Evolutionary conservation across 805 yeast genomes (phyloP), one percentile per base, ranked within the genome.

Genomic region (Torulaspora indica): DNA sequence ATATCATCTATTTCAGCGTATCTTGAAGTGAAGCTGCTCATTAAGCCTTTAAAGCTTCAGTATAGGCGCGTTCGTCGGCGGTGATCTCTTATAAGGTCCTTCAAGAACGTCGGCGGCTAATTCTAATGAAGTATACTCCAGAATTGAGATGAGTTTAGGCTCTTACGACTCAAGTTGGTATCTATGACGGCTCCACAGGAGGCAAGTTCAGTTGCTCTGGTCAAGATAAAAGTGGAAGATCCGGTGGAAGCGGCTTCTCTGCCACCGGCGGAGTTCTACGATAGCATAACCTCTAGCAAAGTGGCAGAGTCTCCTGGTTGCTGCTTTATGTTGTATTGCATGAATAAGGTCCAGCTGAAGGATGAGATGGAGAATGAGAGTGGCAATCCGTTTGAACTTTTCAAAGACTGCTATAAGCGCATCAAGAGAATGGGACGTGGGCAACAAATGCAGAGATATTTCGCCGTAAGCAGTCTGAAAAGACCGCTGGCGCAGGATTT

Each of bases 261-360:
- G 13, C 58, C 56, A n/a, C 56, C 56, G 5, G 30, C 18, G 9
- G 35, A 35, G 4, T 54, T 54, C 31, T 18, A 41, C 9, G 32
- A 24, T 3, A 45, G 48, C 15, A 43, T 54, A 8, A 37, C 23
- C 24, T 45, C 44, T 22, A 40, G 25, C 13, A 38, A 32, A 14
- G 24, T 49, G 22, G 44, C 40, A n/a, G 32, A 31, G n/a, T 52
- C 45, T 8, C 42, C 42, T 13, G 48, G 38, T 39, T 38, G 43
- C 28, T 43, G 49, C 30, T 46, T 52, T 24, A 33, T 54, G 14
- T 23, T 52, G 31, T 54, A 54, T 32, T 35, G 41, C 18, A 31
- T 47, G 37, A 43, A 42, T 13, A 27, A 35, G 9, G 47, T 33
- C 5, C 42, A 32, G 8, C 32, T 47, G 35, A 41, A 34, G 18